Base-by-base conservation (phyloP, 306 rosid genomes). In the Dryas drummondii region DNA sequence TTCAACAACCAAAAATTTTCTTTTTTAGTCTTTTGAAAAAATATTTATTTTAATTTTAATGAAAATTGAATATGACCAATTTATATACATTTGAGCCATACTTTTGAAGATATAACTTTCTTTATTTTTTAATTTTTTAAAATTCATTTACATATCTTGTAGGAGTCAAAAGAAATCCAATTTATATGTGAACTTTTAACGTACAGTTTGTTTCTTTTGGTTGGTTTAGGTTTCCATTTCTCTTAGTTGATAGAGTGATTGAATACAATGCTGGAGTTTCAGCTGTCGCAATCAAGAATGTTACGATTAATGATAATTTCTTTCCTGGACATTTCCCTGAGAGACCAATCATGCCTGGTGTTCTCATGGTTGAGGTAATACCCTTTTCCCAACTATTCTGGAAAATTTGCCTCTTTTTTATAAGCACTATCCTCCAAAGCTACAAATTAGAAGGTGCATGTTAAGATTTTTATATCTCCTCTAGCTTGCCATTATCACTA, bases 251-350 rank as follows among this genome's bases (percentile, higher is more conserved):
- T 85, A 92, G 97, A 89, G 97, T 82, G 84, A 77, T 85, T 41
- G 88, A 82, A 70, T 82, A 55, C 75, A 82, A 76, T 67, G 84
- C 80, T 19, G 86, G 86, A 19, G 78, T 82, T 65, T 79, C 88
- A 46, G 86, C 80, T 65, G 88, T 85, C 72, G 88, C 86, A 26
- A 85, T 85, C 26, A 85, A 85, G 84, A 85, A 85, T 69, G 82
- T 85, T 5, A 92, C 97, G 0, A 94, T 94, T 32, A 94, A 92
- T 80, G 99, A 94, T 57, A 90, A 89, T 79, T 94, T 90, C 76
- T 94, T 94, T 78, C 93, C 97, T n/a, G 99, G 99, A 32, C 99
- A 94, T 82, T 94, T 94, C 70, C 99, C 97, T 0, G 99, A 87
- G 72, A 88, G 96, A 73, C 99, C 99, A 4, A 94, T 92, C 57